Percentiles rank a stretch among this genome's conserved stretches.
Evolutionary conservation across 331 rosid species (phyloP).

Genomic region (Rosa hybrid): DNA sequence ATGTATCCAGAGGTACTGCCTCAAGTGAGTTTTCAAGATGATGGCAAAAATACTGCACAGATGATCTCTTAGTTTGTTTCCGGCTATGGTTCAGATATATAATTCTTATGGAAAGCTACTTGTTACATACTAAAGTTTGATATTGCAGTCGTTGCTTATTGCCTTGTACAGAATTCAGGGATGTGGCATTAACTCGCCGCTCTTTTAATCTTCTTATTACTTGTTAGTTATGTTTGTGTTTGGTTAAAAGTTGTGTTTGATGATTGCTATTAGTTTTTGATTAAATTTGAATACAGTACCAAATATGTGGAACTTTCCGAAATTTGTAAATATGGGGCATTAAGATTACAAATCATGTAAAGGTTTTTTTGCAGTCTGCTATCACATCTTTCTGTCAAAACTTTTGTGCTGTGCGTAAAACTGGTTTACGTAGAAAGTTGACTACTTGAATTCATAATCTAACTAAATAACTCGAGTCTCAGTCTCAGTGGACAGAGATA

Average conservation of each 20-base stretch:
- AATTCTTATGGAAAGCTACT: conserved; percentile 35
- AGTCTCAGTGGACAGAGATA: too few species aligned
- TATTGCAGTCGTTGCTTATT: conserved; percentile 3
- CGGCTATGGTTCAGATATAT: conserved; percentile 35
- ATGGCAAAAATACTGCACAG: neutral
- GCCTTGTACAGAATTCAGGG: conserved; percentile 23
- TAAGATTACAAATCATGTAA: neutral
- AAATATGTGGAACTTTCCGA: neutral
- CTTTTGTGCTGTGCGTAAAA: too few species aligned
- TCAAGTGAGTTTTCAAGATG: neutral
- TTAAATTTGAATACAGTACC: neutral
- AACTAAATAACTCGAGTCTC: too few species aligned
- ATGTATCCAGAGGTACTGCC: neutral
- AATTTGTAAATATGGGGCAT: neutral
- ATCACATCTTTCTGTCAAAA: too few species aligned
- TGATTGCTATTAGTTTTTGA: neutral
- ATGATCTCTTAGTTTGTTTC: conserved; percentile 35
- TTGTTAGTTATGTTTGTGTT: neutral
- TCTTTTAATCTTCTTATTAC: neutral
- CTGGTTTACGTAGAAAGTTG: too few species aligned
- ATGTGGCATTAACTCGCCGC: neutral
- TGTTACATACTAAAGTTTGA: conserved; percentile 25
- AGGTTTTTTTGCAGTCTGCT: neutral
- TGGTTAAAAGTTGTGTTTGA: neutral
- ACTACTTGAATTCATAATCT: too few species aligned